phyloP scores from a whole-genome alignment of 78 protist genomes.

The slime mould (Dictyostelium discoideum) region DNA sequence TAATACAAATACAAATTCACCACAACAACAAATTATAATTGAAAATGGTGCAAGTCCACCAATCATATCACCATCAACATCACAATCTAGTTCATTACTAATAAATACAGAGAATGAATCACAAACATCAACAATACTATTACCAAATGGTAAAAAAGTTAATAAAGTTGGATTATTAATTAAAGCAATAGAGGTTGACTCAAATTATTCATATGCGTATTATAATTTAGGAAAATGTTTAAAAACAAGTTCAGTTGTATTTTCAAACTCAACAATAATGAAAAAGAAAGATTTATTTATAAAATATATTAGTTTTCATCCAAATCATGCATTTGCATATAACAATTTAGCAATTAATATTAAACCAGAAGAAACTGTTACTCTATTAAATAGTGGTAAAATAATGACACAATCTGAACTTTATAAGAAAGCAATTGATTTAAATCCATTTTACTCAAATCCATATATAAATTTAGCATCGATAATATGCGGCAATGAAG shows the following conservation, averaged over 20 bases:
- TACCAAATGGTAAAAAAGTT: not conserved
- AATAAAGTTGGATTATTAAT: slow-evolving; percentile 9
- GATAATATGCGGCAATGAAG: not conserved
- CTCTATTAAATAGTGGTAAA: not conserved
- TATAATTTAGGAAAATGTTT: slow-evolving; percentile 5
- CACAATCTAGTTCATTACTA: not conserved
- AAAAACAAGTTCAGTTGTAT: not conserved
- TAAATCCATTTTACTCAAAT: slow-evolving; percentile 9
- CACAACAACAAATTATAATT: not conserved
- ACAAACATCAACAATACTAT: not conserved
- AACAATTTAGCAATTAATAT: not conserved
- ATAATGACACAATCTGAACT: not conserved
- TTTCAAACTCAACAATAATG: not conserved
- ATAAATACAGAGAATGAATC: not conserved
- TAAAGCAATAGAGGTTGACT: not conserved
- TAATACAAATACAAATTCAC: not conserved
- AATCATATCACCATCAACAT: not conserved
- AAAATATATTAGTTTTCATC: not conserved
- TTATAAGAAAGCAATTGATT: not conserved
- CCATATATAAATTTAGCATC: not conserved
- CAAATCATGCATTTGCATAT: slow-evolving; percentile 4
- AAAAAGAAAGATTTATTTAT: slow-evolving; percentile 10
- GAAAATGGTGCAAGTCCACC: not conserved
- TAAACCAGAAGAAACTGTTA: slow-evolving; percentile 2
- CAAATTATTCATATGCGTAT: not conserved